Evolutionary conservation across 495 filamentous ascomycete species (phyloP).

Genomic region (Penicillium fimorum): DNA sequence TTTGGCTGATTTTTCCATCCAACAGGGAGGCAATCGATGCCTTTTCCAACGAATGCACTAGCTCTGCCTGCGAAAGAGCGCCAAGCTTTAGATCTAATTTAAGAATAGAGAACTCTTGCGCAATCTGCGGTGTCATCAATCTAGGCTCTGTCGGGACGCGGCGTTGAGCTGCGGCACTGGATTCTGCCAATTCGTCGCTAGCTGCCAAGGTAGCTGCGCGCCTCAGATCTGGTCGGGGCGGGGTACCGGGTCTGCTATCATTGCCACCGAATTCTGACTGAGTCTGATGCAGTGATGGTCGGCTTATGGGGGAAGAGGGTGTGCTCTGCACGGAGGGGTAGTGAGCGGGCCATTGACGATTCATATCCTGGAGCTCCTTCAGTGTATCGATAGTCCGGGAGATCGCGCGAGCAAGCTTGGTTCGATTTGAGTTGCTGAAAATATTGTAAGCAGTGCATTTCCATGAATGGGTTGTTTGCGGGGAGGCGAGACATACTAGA

Average conservation of each 20-base stretch:
- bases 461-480: not conserved
- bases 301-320: slow-evolving; percentile 43
- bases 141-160: slow-evolving; percentile 61
- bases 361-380: slow-evolving; percentile 80
- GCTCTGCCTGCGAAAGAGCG: slow-evolving; percentile 76
- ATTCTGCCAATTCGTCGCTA: slow-evolving; percentile 60
- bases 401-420: slow-evolving; percentile 79
- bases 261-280: slow-evolving; percentile 41
- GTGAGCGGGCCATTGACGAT: slow-evolving; percentile 86
- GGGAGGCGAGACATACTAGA: slow-evolving; percentile 50
- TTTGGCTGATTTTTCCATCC: slow-evolving; percentile 90
- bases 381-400: slow-evolving; percentile 77
- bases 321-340: slow-evolving; percentile 82
- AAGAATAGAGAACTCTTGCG: slow-evolving; percentile 91
- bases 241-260: slow-evolving; percentile 34
- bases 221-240: slow-evolving; percentile 54
- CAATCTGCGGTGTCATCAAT: slow-evolving; percentile 87
- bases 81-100: slow-evolving; percentile 94
- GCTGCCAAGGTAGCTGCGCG: slow-evolving; percentile 72
- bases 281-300: slow-evolving; percentile 52
- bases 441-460: slow-evolving; percentile 17
- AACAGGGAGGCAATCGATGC: slow-evolving; percentile 81
- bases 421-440: slow-evolving; percentile 83
- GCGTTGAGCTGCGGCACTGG: slow-evolving; percentile 63
- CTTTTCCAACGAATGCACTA: slow-evolving; percentile 97